Base-by-base conservation (phyloP, 2,329 filamentous ascomycete species). In the Ramularia endophylla region DNA sequence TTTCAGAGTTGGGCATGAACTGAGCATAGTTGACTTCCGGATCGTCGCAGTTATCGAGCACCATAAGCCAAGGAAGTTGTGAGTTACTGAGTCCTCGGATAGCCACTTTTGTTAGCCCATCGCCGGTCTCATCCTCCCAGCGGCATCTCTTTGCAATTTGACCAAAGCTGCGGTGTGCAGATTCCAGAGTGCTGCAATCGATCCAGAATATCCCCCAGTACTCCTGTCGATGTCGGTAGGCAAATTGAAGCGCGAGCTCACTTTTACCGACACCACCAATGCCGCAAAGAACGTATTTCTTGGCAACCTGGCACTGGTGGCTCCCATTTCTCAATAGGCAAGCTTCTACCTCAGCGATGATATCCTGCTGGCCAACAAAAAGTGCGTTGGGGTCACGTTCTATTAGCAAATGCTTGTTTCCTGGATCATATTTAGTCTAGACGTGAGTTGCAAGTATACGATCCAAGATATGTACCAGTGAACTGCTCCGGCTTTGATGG, bases 201-300 rank as follows among this genome's bases (percentile, higher is more conserved):
- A 39, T 31, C 36, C 36, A 39, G 27, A 39, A 39, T 15, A 39
- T 27, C 8, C 36, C 36, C 36, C 36, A 39, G 36, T 30, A 39
- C 27, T 28, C 31, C 17, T 37, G 35, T n/a, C 34, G 17, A 17
- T 15, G n/a, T 8, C 27, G 22, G 11, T 38, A 5, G 8, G 36
- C 36, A 38, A 38, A 38, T 38, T 38, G 36, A n/a, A 38, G 16
- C 15, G 36, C 36, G 4, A 38, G 6, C 25, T 38, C 36, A 18
- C 36, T 38, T 38, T 38, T 38, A 2, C 36, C 36, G 19, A 38
- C 36, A 11, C 36, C 36, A 8, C 36, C 36, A 11, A 38, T 38
- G 18, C 36, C 36, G 5, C 29, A 17, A 25, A 38, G n/a, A 11
- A 38, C 36, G 13, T 38, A 38, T 12, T 30, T 22, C 12, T 13